A percentile compares a stretch with the other conserved stretches of the same genome.
Conservation (phyloP, 2,329 filamentous ascomycete species). For the Sporothrix phasma region DNA sequence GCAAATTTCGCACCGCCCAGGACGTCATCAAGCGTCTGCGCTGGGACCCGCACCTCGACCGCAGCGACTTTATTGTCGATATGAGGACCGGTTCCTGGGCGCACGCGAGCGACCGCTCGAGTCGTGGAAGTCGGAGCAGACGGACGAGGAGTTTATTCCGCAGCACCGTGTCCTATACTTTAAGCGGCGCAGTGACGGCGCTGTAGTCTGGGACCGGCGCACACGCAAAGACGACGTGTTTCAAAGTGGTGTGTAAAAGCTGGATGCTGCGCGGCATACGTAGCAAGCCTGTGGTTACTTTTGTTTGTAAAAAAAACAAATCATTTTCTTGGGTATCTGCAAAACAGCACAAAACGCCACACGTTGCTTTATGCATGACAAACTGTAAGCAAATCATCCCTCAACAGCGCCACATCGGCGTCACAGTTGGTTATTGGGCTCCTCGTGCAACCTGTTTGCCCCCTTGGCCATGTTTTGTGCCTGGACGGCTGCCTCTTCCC, state of each 20-base stretch:
- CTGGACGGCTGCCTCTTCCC: slow-evolving; percentile 27
- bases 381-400: neutral
- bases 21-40: slow-evolving; percentile 51
- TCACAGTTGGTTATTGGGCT: neutral
- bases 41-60: slow-evolving; percentile 46
- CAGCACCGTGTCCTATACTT: slow-evolving; percentile 56
- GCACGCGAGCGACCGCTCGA: slow-evolving; percentile 43
- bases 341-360: neutral
- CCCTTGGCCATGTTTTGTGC: neutral
- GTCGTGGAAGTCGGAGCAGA: slow-evolving; percentile 51
- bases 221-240: slow-evolving; percentile 45
- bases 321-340: neutral
- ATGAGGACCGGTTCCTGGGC: slow-evolving; percentile 50
- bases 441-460: too few species aligned
- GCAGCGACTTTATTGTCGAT: slow-evolving; percentile 48
- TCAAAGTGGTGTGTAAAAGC: slow-evolving; percentile 34
- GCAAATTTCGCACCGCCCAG: slow-evolving; percentile 44
- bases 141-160: slow-evolving; percentile 57
- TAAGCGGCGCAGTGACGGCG: slow-evolving; percentile 40
- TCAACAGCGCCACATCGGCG: too few species aligned
- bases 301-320: neutral
- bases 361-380: neutral
- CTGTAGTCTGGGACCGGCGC: slow-evolving; percentile 47
- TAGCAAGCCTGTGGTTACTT: neutral
- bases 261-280: neutral